A percentile compares a stretch with the other conserved stretches of the same genome.
Conservation (phyloP, 495 filamentous ascomycete species). For the Lentithecium fluviatile region DNA sequence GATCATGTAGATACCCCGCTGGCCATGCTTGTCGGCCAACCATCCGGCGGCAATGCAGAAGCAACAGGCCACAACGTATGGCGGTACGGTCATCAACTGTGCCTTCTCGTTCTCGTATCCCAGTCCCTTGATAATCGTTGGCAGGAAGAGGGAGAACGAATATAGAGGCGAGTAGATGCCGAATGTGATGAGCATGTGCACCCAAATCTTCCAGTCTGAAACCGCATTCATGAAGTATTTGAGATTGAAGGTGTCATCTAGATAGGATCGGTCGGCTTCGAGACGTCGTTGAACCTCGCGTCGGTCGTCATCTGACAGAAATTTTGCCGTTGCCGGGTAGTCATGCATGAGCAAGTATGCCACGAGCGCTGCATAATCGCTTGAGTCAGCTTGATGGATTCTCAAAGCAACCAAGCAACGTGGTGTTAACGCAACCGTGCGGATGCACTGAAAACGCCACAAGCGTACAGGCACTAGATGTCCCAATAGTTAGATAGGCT, state of each 20-base stretch:
- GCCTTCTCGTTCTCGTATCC: slow-evolving; percentile 37
- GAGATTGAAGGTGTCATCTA: slow-evolving; percentile 32
- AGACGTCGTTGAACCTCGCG: slow-evolving; percentile 34
- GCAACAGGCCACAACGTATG: slow-evolving; percentile 39
- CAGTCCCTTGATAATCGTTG: slow-evolving; percentile 38
- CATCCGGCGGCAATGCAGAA: slow-evolving; percentile 27
- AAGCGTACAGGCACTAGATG: background rate
- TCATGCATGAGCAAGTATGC: slow-evolving; percentile 39
- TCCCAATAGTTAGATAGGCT: background rate
- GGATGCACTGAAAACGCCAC: slow-evolving; percentile 12
- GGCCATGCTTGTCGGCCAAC: slow-evolving; percentile 25
- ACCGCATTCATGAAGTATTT: slow-evolving; percentile 31
- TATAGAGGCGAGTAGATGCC: slow-evolving; percentile 63
- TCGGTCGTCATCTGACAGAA: slow-evolving; percentile 32
- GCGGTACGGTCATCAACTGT: slow-evolving; percentile 40
- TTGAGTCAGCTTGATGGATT: slow-evolving; percentile 17
- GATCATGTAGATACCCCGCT: slow-evolving; percentile 40
- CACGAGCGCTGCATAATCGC: slow-evolving; percentile 15
- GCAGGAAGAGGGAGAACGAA: slow-evolving; percentile 71
- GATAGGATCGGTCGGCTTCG: slow-evolving; percentile 30
- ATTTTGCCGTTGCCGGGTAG: slow-evolving; percentile 36
- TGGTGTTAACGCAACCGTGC: background rate
- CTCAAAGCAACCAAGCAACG: background rate
- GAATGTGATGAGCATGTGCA: slow-evolving; percentile 35
- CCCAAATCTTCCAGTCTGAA: slow-evolving; percentile 38